These are phyloP conservation scores for Trametes coccinea DNA, from an alignment of 768 basidiomycete genomes.

Conservation along the genomic window DNA sequence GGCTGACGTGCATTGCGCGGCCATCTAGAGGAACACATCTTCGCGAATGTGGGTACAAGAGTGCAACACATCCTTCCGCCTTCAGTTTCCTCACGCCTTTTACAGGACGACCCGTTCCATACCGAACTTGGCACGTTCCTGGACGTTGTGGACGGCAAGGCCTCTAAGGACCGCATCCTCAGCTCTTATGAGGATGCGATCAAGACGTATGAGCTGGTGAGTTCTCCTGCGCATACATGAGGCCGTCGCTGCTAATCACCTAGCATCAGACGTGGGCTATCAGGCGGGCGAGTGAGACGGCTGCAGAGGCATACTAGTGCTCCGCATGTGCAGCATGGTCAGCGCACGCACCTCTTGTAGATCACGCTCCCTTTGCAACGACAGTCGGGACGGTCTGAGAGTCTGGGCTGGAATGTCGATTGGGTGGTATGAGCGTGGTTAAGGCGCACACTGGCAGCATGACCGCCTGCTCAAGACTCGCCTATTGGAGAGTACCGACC, in stretches of 20 bases:
- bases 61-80: background rate
- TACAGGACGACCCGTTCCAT: constrained; percentile 24
- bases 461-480: no score
- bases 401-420: no score
- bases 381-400: no score
- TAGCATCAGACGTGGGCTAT: constrained; percentile 12
- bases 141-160: constrained; percentile 38
- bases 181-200: constrained; percentile 44
- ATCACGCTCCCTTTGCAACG: no score
- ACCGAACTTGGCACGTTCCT: constrained; percentile 28
- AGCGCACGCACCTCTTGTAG: no score
- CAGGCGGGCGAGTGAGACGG: constrained; percentile 12
- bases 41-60: constrained; percentile 22
- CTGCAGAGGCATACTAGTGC: background rate
- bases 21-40: constrained; percentile 41
- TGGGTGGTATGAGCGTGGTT: no score
- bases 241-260: no score
- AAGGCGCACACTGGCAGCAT: no score
- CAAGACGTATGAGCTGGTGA: constrained; percentile 40
- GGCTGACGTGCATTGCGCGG: constrained; percentile 28
- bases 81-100: background rate
- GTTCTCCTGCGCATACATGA: background rate
- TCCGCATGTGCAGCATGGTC: no score
- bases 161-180: constrained; percentile 34
- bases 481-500: no score